Base-by-base conservation (phyloP, 1,284 basidiomycete species). In the Coniferiporia sulphurascens region DNA sequence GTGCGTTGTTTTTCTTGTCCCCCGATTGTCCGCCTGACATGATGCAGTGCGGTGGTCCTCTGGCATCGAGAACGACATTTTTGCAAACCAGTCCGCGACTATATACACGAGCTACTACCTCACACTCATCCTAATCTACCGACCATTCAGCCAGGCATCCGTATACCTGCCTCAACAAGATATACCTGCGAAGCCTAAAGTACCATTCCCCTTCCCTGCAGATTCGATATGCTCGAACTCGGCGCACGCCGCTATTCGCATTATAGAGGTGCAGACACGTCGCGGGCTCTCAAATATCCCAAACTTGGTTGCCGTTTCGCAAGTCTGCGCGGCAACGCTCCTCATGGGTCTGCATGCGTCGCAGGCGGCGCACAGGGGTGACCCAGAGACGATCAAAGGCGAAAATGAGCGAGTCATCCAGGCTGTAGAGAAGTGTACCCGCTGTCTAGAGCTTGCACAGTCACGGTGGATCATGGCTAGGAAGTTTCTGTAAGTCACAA, bases 51-150 rank as follows among this genome's bases (percentile, higher is more conserved):
- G 71, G 64, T 93, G 90, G 91, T 78, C 82, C 3, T 74, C 82
- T n/a, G 74, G 80, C 45, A 78, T 81, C 44, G 76, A 82, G 62
- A 73, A 85, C 64, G 69, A 71, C 0, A 64, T 75, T 1, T 81
- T 87, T 62, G 82, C 87, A 41, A 81, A 80, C 55, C 90, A 91
- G 71, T 85, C 89, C 2, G 82, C 87, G 2, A 78, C 80, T 4
- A 72, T 94, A 10, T 84, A 85, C 65, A 77, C 82, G 17, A 79
- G 82, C 4, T 93, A 91, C 69, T 85, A 93, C 71, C 73, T 87
- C 53, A 74, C 80, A 13, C 81, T 81, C 65, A 90, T 93, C 67
- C 76, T 89, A 61, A 80, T 92, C 52, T 87, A 92, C 69, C 82
- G 89, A 10, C 86, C 88, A 0, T 92, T 92, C 71, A 52, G 45